Evolutionary conservation across 805 yeast species (phyloP), one percentile per base, ranked within the genome.

Genomic region (Wickerhamomyces rabaulensis): DNA sequence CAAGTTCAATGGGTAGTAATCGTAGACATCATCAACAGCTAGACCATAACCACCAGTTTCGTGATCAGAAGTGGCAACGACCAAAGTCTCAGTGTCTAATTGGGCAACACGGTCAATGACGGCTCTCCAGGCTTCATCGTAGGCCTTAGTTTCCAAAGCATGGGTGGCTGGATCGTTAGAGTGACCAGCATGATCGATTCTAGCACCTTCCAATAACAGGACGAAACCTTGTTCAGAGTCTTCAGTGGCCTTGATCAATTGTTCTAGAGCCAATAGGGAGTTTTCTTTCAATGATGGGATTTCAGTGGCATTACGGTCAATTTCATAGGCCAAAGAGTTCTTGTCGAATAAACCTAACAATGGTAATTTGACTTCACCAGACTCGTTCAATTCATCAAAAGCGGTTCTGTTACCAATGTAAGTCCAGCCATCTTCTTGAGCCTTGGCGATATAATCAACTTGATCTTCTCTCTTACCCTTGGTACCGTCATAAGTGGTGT

Each of bases 111-210:
- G 87, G 42, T 85, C 79, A 45, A 78, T 66, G 6, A 84, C 95
- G 16, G 87, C 86, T 50, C 75, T 66, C 69, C 87, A 87, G 6
- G 96, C 88, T 42, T 78, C 80, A 63, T 86, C 92, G 62, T 81
- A 90, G 5, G 94, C 96, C 52, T 87, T 67, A 3, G 88, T 90
- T 65, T 90, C 97, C 55, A 87, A 71, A 12, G 87, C 95, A 66
- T 87, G 95, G n/a, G 96, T 92, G 9, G 89, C 89, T 23, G 97
- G 92, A 63, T 90, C 97, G 61, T 91, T 89, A 52, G 76, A 80
- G 67, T 90, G 97, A 41, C 95, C 96, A 15, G 96, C 96, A 62
- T 90, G 97, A 68, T 91, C 97, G 60, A 90, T 89, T 64, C 97
- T 77, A 4, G 95, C 87, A 33, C 96, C 96, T 69, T 90, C 97